Conservation (phyloP, 2,329 filamentous ascomycete genomes). For the Lachnellula willkommii region DNA sequence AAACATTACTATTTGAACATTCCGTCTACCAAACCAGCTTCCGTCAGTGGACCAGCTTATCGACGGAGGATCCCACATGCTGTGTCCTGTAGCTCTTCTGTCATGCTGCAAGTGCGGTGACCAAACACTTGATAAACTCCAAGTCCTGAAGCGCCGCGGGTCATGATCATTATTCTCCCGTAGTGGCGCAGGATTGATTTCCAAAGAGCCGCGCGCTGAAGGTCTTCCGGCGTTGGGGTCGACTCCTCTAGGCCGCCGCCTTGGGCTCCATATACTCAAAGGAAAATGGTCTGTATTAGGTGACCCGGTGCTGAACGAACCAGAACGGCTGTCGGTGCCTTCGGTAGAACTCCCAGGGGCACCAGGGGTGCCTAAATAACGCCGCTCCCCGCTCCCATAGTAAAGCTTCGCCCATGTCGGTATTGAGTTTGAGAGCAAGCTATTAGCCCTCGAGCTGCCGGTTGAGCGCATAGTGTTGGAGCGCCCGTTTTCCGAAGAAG, state of each 20-base stretch:
- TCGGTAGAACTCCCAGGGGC: slow-evolving; percentile 28
- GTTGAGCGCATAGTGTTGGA: slow-evolving; percentile 31
- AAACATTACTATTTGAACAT: slow-evolving; percentile 71
- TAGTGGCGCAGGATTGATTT: slow-evolving; percentile 36
- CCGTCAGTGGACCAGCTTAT: slow-evolving; percentile 59
- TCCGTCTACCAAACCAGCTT: slow-evolving; percentile 59
- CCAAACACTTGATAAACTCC: slow-evolving; percentile 63
- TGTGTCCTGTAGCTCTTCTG: slow-evolving; percentile 50
- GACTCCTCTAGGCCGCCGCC: slow-evolving; percentile 41
- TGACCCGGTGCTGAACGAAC: slow-evolving; percentile 43
- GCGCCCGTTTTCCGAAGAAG: slow-evolving; percentile 38
- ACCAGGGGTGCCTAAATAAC: slow-evolving; percentile 37
- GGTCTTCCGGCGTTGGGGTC: slow-evolving; percentile 24
- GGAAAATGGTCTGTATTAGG: slow-evolving; percentile 46
- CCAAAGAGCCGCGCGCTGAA: slow-evolving; percentile 37
- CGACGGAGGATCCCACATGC: slow-evolving; percentile 69
- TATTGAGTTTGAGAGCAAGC: slow-evolving; percentile 36
- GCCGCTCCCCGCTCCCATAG: slow-evolving; percentile 62
- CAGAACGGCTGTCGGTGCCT: slow-evolving; percentile 41
- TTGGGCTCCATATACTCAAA: slow-evolving; percentile 41
- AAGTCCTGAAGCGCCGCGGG: slow-evolving; percentile 30
- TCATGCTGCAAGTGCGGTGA: slow-evolving; percentile 68
- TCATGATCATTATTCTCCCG: slow-evolving; percentile 13
- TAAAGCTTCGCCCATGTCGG: slow-evolving; percentile 55
- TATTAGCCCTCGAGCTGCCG: slow-evolving; percentile 40